These are phyloP conservation scores for Tieghemiomyces parasiticus DNA, from an alignment of 192 early-diverging fungal genomes.

Conservation along the genomic window DNA sequence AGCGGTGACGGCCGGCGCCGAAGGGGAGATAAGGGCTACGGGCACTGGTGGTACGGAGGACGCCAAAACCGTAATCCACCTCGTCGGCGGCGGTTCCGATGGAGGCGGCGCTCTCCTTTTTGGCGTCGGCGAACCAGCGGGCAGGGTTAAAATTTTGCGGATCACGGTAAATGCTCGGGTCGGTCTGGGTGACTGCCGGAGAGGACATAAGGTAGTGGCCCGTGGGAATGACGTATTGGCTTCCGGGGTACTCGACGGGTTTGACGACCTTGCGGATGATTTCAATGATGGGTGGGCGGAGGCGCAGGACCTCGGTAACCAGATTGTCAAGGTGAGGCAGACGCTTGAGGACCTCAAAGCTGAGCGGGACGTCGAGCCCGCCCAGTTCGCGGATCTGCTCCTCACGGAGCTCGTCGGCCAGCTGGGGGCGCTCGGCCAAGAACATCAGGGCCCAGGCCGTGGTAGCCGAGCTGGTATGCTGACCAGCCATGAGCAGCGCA, in stretches of 20 bases:
- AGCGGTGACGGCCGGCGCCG: conserved; percentile 95
- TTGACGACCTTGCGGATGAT: conserved; percentile 85
- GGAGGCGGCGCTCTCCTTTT: conserved; percentile 42
- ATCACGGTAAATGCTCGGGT: conserved; percentile 63
- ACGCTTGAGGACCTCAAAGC: conserved; percentile 62
- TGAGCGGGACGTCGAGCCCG: conserved; percentile 33
- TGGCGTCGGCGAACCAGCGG: conserved; percentile 43
- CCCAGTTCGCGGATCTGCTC: conserved; percentile 57
- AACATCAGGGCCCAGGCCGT: conserved; percentile 82
- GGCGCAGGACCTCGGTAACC: conserved; percentile 83
- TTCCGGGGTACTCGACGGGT: conserved; percentile 50
- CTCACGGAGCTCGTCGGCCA: conserved; percentile 47
- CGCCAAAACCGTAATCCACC: conserved; percentile 67
- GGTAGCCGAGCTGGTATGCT: conserved; percentile 90
- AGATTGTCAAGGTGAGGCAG: conserved; percentile 61
- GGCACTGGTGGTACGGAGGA: conserved; percentile 38
- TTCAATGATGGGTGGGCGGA: conserved; percentile 85
- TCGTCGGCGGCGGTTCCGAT: conserved; percentile 33
- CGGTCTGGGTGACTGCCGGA: conserved; percentile 66
- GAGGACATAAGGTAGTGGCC: conserved; percentile 78
- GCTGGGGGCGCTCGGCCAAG: conserved; percentile 59
- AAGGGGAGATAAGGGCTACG: conserved; percentile 84
- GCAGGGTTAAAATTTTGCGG: conserved; percentile 65
- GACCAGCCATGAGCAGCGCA: conserved; percentile 93
- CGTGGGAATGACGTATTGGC: conserved; percentile 73